phyloP scores from a whole-genome alignment of 2,329 filamentous ascomycete genomes.

The Uncinocarpus reesii region DNA sequence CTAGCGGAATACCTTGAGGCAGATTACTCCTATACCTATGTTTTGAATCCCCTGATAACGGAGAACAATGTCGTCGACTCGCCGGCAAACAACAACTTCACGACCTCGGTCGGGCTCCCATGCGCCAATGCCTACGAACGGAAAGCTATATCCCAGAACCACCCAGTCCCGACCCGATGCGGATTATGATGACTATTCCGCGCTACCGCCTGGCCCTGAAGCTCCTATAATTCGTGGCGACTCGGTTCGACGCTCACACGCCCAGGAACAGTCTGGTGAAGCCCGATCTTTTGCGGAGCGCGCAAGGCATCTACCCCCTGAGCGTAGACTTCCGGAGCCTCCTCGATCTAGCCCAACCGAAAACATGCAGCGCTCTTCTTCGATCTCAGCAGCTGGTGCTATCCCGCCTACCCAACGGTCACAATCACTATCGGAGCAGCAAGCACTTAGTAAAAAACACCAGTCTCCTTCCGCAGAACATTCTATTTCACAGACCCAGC shows the following conservation, averaged over 20 bases:
- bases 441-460: neutral
- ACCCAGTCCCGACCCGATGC: neutral
- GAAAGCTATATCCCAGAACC: neutral
- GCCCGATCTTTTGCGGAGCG: conserved; percentile 24
- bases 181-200: conserved; percentile 5
- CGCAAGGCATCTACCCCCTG: conserved; percentile 8
- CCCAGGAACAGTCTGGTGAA: conserved; percentile 22
- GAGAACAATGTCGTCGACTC: neutral
- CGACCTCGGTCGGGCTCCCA: conserved; percentile 2
- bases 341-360: conserved; percentile 5
- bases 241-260: conserved; percentile 46
- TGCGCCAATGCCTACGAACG: conserved; percentile 1
- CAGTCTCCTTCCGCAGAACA: conserved; percentile 3
- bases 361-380: neutral
- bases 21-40: neutral
- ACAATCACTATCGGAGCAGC: conserved; percentile 4
- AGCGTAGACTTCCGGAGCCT: conserved; percentile 9
- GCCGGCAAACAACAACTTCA: neutral
- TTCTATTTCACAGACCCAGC: conserved; percentile 6
- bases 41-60: neutral
- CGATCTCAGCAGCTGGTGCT: neutral
- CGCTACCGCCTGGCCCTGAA: conserved; percentile 48
- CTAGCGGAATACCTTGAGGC: neutral
- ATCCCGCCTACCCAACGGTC: neutral
- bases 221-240: conserved; percentile 50